Evolutionary conservation across 306 rosid species (phyloP), one percentile per base, ranked within the genome.

Genomic region (Prunus dulcis): DNA sequence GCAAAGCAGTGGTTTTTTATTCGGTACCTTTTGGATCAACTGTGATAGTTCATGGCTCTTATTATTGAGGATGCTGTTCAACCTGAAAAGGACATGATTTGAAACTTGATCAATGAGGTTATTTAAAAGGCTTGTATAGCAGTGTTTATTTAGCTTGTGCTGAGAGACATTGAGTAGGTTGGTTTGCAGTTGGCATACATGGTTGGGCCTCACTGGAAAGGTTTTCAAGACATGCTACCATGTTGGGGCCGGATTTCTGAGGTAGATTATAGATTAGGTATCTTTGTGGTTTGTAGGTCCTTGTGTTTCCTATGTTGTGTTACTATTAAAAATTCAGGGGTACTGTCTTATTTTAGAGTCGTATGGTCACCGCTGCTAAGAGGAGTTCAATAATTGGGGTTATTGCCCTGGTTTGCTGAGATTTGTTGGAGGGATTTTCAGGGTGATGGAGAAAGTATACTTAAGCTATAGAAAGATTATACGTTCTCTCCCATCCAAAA

Each of bases 171-270:
- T 71, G 32, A 53, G 9, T 70, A 70, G 63, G 49, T 1, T 17
- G 3, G 46, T 38, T 41, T 15, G 43, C 43, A 22, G 23, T 38
- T 57, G 55, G 55, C 23, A 38, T 23, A 55, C 22, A 10, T 27
- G 22, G 64, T 32, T 71, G 15, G 47, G 25, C 50, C 64, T 71
- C 75, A 51, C 12, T 18, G 12, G 25, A 69, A 69, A 49, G 74
- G 53, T n/a, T 56, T 27, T 25, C 28, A 13, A 55, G 32, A 53
- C 52, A 55, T 72, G 32, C 14, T 12, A 52, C 46, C 75, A 14
- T 55, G 7, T 28, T 20, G 23, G 30, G 23, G 75, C 49, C 2
- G 13, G 22, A 57, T 18, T 25, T 55, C 28, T 12, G 13, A 30
- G 46, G 46, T 63, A 17, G n/a, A 15, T 15, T 32, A 34, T 8